A percentile compares a stretch with the other conserved stretches of the same genome.
These are phyloP conservation scores for Cytauxzoon felis DNA, from an alignment of 169 alveolate genomes.

Conservation along the genomic window DNA sequence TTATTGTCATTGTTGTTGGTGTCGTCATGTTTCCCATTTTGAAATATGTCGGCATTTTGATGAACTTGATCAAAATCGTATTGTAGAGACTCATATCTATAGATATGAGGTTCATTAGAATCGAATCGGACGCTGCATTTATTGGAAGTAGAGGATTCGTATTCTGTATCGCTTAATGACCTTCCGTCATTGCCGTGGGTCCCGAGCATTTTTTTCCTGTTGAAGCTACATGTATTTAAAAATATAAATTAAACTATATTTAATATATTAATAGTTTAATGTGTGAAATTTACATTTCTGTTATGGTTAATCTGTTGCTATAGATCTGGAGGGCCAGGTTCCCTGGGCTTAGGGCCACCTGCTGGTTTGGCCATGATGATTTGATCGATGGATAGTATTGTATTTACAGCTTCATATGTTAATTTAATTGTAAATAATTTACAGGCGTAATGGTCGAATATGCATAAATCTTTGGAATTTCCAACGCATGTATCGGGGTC, in stretches of 20 bases:
- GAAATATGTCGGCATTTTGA: too few species aligned
- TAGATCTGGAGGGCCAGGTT: constrained; percentile 61
- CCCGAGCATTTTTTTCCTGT: too few species aligned
- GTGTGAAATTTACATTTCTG: background rate
- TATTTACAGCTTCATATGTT: constrained; percentile 95
- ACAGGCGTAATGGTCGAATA: constrained; percentile 90
- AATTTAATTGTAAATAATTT: constrained; percentile 93
- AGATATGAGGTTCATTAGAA: background rate
- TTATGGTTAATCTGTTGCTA: constrained; percentile 10
- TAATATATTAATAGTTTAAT: too few species aligned
- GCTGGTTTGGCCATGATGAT: constrained; percentile 98
- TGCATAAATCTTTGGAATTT: constrained; percentile 52
- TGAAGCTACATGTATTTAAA: too few species aligned
- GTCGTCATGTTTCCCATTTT: too few species aligned
- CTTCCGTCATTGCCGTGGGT: too few species aligned
- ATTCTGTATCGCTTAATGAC: too few species aligned
- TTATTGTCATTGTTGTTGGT: too few species aligned
- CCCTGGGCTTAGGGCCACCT: constrained; percentile 97
- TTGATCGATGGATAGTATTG: constrained; percentile 96
- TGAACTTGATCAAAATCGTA: too few species aligned
- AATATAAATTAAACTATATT: background rate
- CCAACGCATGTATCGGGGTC: constrained; percentile 57
- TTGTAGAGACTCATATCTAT: too few species aligned
- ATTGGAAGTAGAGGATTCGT: too few species aligned
- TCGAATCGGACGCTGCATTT: too few species aligned